Percentiles rank a stretch among this genome's conserved stretches.
Evolutionary conservation across 345 rosid genomes (phyloP).

Genomic region (Rhodamnia rubescens): DNA sequence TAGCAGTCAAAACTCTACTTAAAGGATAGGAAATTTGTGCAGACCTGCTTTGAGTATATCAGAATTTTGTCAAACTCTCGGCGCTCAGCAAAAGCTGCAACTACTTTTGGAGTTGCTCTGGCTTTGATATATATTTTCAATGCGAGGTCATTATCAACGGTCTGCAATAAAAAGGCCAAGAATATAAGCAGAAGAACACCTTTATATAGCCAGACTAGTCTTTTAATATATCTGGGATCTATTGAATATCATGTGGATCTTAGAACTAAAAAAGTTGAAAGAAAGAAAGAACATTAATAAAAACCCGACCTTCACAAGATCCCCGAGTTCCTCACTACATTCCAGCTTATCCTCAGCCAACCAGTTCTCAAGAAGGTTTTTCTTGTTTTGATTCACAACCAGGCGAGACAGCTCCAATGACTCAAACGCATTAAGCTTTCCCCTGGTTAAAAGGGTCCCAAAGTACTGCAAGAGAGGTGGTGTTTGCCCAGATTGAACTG

Average conservation of each 20-base stretch:
- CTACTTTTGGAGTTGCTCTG: constrained; percentile 88
- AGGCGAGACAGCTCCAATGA: constrained; percentile 96
- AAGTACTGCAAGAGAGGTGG: constrained; percentile 96
- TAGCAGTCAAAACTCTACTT: not conserved
- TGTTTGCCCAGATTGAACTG: constrained; percentile 97
- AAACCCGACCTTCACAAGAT: constrained; percentile 82
- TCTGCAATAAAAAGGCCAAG: constrained; percentile 20
- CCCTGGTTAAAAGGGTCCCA: constrained; percentile 89
- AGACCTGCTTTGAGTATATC: constrained; percentile 89
- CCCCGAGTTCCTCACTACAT: constrained; percentile 98
- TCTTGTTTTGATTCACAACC: constrained; percentile 95
- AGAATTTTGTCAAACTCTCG: constrained; percentile 92
- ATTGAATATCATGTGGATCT: not conserved
- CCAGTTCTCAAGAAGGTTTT: constrained; percentile 96
- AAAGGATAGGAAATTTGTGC: not conserved
- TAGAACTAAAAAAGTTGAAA: not conserved
- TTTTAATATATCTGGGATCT: not conserved
- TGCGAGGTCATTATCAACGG: constrained; percentile 97
- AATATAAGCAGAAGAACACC: not conserved
- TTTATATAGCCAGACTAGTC: not conserved
- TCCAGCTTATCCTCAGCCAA: constrained; percentile 97
- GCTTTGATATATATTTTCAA: constrained; percentile 91
- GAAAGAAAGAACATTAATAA: not conserved
- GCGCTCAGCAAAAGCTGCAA: constrained; percentile 94
- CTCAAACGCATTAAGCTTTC: constrained; percentile 96